Evolutionary conservation across 2,329 filamentous ascomycete genomes (phyloP), one percentile per base, ranked within the genome.

Genomic region (Colletotrichum tropicale): DNA sequence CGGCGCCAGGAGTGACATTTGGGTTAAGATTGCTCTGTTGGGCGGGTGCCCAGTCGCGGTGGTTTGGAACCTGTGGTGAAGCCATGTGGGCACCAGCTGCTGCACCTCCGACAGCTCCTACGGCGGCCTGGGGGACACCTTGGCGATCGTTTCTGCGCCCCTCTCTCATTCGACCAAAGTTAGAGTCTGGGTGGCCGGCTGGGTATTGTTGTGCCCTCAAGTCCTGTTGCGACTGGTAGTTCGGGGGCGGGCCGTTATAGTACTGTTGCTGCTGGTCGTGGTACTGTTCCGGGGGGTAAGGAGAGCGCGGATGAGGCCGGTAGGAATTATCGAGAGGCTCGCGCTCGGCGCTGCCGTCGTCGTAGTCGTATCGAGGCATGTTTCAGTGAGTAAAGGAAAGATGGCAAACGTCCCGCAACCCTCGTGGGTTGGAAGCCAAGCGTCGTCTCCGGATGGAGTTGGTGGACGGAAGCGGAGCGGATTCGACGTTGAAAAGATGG

Each of bases 1-100:
- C 93, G 76, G 91, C 89, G 38, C 91, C 93, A 3, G 92, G 91
- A 2, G 92, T 93, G 71, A 87, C 84, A 80, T 85, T 88, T 78
- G 81, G 81, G 81, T 26, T 83, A 78, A n/a, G 78, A 78, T 71
- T 79, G 77, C 64, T 74, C 68, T 70, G 76, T 55, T 78, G 77
- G 3, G 55, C 55, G 21, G 75, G 61, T 28, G 21, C 74, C 71
- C 74, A 74, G 38, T 75, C 65, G 48, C 64, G 71, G 32, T 74
- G 74, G n/a, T 66, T 60, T 13, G 74, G 74, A 16, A 68, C 64
- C 24, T 73, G 70, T 9, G 74, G 74, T 24, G 60, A 43, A 48
- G 48, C 71, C 28, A 74, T 74, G 65, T 70, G 62, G 18, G 74
- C 60, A 18, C 43, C 74, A 30, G 77, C 77, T 66, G 77, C 78